Evolutionary conservation across 495 filamentous ascomycete genomes (phyloP), one percentile per base, ranked within the genome.

Genomic region (Penicillium daleae): DNA sequence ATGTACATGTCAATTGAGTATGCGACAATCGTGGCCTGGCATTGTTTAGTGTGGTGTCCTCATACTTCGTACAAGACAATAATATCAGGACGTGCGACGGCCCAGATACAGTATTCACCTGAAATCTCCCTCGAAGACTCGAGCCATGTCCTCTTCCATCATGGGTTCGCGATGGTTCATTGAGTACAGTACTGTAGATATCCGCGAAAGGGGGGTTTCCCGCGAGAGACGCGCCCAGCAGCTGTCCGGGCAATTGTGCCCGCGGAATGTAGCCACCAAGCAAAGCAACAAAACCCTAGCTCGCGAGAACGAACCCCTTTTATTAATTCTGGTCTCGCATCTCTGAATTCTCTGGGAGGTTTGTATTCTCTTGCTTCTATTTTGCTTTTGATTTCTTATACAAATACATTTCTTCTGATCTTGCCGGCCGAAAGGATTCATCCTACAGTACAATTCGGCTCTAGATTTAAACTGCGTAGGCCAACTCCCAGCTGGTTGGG

Each of bases 161-260:
- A 6, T 50, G 24, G 21, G 39, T 37, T 42, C 40, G 15, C 42
- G 42, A 39, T 61, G n/a, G 39, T 56, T 40, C 55, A n/a, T 58
- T 15, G 19, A 21, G 29, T n/a, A n/a, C n/a, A n/a, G n/a, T n/a
- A n/a, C n/a, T n/a, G n/a, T 39, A 59, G 50, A 48, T 59, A 56
- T 62, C 62, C 42, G 62, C 26, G 51, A 62, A 57, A 50, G 56
- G 56, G 54, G 59, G 66, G 62, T 56, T 39, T 22, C 33, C n/a
- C 27, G 54, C 54, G 12, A 55, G 10, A 51, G 52, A 53, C 26
- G 56, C 13, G 44, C 48, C 32, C 55, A 59, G 64, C 56, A 62
- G 64, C 59, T 66, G 64, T 62, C 64, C 64, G 64, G 44, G 55
- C 60, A 66, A 62, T 62, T 54, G 21, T 37, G 37, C 39, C 21